phyloP scores from a whole-genome alignment of 345 rosid genomes.

The Euphorbia peplus region DNA sequence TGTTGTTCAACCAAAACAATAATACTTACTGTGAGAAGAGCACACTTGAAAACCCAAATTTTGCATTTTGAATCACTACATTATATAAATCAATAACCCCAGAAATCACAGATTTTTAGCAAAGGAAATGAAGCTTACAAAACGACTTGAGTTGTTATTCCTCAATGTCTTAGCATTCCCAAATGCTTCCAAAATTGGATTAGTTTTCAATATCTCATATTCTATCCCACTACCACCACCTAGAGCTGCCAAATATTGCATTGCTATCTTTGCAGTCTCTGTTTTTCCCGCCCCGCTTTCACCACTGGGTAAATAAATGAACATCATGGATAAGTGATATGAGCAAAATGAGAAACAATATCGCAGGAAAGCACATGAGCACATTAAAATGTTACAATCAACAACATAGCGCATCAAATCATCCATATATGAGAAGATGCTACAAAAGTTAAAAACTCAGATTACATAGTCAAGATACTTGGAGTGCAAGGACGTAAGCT shows the following conservation, averaged over 20 bases:
- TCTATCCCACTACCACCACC: conserved; percentile 99
- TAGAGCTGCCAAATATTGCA: conserved; percentile 99
- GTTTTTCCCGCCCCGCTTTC: conserved; percentile 99
- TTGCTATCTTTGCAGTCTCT: conserved; percentile 98
- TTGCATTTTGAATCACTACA: neutral
- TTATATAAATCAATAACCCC: neutral
- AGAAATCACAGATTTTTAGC: neutral
- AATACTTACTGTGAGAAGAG: conserved; percentile 9
- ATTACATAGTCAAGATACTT: neutral
- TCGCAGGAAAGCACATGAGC: neutral
- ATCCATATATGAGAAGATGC: neutral
- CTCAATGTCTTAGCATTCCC: conserved; percentile 96
- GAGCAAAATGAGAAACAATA: neutral
- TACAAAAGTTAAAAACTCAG: neutral
- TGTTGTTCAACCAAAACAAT: conserved; percentile 36
- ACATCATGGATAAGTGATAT: neutral
- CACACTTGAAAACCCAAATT: neutral
- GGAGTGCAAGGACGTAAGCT: neutral
- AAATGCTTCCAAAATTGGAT: conserved; percentile 97
- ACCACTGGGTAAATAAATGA: conserved; percentile 60
- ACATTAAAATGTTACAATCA: neutral
- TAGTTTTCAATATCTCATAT: conserved; percentile 91
- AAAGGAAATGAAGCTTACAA: conserved; percentile 62
- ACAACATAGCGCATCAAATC: neutral
- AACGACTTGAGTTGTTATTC: conserved; percentile 98